Conservation (phyloP, 768 basidiomycete genomes). For the Suillus luteus region DNA sequence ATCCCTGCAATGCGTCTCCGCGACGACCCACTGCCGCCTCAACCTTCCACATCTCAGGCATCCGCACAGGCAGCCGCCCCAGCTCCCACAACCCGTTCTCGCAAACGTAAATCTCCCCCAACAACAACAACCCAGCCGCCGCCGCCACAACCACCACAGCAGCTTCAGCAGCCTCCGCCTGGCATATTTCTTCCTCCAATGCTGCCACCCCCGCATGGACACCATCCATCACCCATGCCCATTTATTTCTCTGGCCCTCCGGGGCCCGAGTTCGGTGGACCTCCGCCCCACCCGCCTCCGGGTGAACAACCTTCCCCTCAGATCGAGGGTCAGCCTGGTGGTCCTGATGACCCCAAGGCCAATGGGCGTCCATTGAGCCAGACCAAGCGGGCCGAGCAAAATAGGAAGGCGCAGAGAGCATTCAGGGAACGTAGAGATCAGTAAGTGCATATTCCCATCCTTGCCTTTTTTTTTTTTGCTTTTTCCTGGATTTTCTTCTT, state of each 20-base stretch:
- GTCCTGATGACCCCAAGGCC: conserved; percentile 13
- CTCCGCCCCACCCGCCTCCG: conserved; percentile 26
- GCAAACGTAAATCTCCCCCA: conserved; percentile 75
- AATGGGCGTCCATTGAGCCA: conserved; percentile 65
- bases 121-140: conserved; percentile 26
- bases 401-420: conserved; percentile 90
- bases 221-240: conserved; percentile 37
- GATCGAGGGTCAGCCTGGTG: conserved; percentile 24
- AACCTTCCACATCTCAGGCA: conserved; percentile 20
- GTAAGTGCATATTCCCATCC: conserved; percentile 44
- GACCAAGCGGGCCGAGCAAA: conserved; percentile 91
- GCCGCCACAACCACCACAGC: conserved; percentile 18
- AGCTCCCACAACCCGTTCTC: conserved; percentile 33
- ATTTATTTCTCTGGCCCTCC: conserved; percentile 21
- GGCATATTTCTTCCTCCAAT: conserved; percentile 10
- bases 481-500: neutral
- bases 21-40: conserved; percentile 46
- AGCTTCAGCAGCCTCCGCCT: conserved; percentile 20
- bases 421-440: conserved; percentile 90
- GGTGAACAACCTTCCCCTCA: conserved; percentile 32
- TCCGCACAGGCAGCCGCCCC: conserved; percentile 14
- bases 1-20: conserved; percentile 56
- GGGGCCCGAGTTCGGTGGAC: conserved; percentile 33
- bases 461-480: conserved; percentile 8
- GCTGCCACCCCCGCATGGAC: conserved; percentile 27